Evolutionary conservation across 768 basidiomycete genomes (phyloP).

Genomic region (Ramaria rubella): DNA sequence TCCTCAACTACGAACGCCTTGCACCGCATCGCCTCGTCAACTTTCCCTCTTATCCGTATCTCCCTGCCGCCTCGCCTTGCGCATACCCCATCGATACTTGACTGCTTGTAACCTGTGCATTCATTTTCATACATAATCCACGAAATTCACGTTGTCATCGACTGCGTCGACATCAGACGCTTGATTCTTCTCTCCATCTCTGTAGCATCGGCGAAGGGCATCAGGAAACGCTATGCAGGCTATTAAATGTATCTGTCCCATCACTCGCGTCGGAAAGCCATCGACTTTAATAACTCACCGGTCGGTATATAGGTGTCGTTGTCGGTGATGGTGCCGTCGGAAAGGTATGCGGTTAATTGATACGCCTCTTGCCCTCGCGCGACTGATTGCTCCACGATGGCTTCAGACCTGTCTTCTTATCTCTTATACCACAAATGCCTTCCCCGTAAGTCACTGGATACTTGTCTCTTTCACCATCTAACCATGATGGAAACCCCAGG

Average conservation of each 20-base stretch:
- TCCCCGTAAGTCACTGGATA: constrained; percentile 57
- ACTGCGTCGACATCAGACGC: no score
- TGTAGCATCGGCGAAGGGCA: not conserved
- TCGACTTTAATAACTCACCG: constrained; percentile 19
- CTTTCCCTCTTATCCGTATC: not conserved
- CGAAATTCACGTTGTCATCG: no score
- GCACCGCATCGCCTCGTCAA: not conserved
- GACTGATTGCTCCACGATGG: constrained; percentile 17
- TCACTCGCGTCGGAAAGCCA: constrained; percentile 9
- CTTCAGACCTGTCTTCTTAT: constrained; percentile 93
- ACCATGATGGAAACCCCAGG: constrained; percentile 39
- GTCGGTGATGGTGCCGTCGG: constrained; percentile 98
- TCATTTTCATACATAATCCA: no score
- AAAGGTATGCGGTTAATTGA: constrained; percentile 52
- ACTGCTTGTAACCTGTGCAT: no score
- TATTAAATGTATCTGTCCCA: constrained; percentile 70
- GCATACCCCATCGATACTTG: not conserved
- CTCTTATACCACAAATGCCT: constrained; percentile 98
- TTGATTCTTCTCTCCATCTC: not conserved
- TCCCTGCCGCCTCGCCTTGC: not conserved
- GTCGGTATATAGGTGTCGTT: constrained; percentile 73
- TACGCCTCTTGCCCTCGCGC: constrained; percentile 3
- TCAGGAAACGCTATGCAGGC: constrained; percentile 61
- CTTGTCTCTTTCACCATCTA: constrained; percentile 14
- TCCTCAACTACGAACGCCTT: not conserved